A percentile compares a stretch with the other conserved stretches of the same genome.
Conservation (phyloP, 2,329 filamentous ascomycete species). For the Ophiocordyceps polyrhachis-furcata region DNA sequence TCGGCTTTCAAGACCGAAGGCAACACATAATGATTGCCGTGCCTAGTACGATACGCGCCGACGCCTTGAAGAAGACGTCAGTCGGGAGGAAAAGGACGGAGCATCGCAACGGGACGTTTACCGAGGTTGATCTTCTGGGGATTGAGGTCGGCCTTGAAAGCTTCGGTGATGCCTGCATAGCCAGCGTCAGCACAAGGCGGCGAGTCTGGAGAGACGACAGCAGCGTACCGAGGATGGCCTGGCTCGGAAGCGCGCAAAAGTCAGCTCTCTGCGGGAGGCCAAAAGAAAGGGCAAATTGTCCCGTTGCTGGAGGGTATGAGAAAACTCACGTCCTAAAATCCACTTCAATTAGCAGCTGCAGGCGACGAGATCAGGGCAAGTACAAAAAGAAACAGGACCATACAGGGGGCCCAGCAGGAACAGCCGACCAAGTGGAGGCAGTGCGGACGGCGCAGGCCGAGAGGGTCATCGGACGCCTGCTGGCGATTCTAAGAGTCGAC, state of each 20-base stretch:
- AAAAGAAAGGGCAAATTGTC: background rate
- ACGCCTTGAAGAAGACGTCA: conserved; percentile 41
- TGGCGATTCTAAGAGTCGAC: conserved; percentile 33
- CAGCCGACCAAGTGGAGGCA: conserved; percentile 74
- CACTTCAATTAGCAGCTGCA: background rate
- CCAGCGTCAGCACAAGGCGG: background rate
- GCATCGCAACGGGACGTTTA: conserved; percentile 14
- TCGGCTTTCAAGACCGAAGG: conserved; percentile 83
- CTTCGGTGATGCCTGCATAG: conserved; percentile 68
- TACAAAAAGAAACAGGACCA: conserved; percentile 17
- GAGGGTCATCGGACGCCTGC: conserved; percentile 22
- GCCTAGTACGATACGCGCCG: conserved; percentile 93
- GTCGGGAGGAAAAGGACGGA: conserved; percentile 2
- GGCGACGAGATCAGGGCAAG: background rate
- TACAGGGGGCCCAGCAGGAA: conserved; percentile 88
- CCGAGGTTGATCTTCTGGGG: conserved; percentile 95
- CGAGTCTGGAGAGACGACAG: background rate
- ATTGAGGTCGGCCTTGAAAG: conserved; percentile 93
- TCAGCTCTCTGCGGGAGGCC: background rate
- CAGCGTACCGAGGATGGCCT: conserved; percentile 59
- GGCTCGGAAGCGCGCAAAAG: background rate
- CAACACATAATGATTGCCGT: conserved; percentile 94
- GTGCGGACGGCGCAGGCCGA: conserved; percentile 27
- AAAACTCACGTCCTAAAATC: conserved; percentile 6
- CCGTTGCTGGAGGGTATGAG: background rate